Evolutionary conservation across 441 rosid species (phyloP).

Genomic region (Arabidopsis lyrata): DNA sequence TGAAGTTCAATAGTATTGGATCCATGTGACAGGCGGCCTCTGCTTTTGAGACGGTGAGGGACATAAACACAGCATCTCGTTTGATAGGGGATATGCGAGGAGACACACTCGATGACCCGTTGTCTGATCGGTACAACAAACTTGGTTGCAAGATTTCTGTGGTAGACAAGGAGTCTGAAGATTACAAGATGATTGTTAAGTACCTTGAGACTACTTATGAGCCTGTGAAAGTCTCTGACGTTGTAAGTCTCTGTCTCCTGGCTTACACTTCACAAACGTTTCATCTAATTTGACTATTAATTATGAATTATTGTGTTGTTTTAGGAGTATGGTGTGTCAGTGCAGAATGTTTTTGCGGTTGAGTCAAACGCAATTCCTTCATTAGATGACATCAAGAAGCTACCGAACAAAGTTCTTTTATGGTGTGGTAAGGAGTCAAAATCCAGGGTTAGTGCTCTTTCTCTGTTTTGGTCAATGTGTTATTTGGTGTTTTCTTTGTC

Average conservation of each 20-base stretch:
- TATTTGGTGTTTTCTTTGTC: neutral
- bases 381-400: slow-evolving; percentile 66
- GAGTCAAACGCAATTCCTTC: slow-evolving; percentile 66
- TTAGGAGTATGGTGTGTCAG: slow-evolving; percentile 72
- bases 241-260: slow-evolving; percentile 44
- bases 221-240: slow-evolving; percentile 72
- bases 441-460: neutral
- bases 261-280: too few relatives aligned
- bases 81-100: slow-evolving; percentile 74
- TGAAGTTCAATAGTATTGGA: neutral
- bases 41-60: slow-evolving; percentile 69
- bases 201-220: slow-evolving; percentile 78
- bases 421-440: slow-evolving; percentile 77
- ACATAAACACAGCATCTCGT: slow-evolving; percentile 73
- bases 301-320: neutral
- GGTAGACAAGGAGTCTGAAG: slow-evolving; percentile 66
- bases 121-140: slow-evolving; percentile 63
- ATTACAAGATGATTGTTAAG: slow-evolving; percentile 74
- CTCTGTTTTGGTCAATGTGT: neutral
- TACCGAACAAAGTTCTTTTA: slow-evolving; percentile 70
- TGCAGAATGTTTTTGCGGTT: slow-evolving; percentile 63
- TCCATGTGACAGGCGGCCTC: slow-evolving; percentile 59
- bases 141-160: slow-evolving; percentile 67
- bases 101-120: slow-evolving; percentile 73
- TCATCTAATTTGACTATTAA: neutral